Evolutionary conservation across 352 stramenopile genomes (phyloP).

Genomic region (Globisporangium nagaii): DNA sequence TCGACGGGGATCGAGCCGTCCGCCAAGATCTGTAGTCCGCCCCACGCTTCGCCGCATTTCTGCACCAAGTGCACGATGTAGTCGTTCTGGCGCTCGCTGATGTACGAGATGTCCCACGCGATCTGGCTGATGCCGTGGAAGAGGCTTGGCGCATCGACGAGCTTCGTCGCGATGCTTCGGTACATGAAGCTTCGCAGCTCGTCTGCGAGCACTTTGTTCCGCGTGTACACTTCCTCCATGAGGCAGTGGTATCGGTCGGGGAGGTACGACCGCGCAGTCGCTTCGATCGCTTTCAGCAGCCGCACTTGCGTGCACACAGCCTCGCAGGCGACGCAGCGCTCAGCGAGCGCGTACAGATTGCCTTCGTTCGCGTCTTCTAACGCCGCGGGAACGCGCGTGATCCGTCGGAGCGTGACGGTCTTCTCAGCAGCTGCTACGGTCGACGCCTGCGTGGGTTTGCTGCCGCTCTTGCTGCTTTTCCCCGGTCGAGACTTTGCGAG

Average conservation of each 20-base stretch:
- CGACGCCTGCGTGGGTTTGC: no score
- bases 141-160: constrained; percentile 38
- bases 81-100: constrained; percentile 69
- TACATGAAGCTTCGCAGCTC: constrained; percentile 71
- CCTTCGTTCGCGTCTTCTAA: constrained; percentile 47
- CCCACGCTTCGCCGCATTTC: constrained; percentile 78
- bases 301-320: constrained; percentile 51
- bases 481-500: no score
- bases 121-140: constrained; percentile 42
- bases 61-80: constrained; percentile 78
- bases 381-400: constrained; percentile 34
- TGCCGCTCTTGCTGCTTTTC: no score
- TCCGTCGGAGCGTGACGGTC: constrained; percentile 41
- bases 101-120: constrained; percentile 59
- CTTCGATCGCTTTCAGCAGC: constrained; percentile 63
- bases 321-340: constrained; percentile 61
- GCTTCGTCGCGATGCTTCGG: constrained; percentile 33
- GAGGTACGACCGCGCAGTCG: constrained; percentile 57
- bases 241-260: constrained; percentile 59
- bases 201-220: constrained; percentile 34
- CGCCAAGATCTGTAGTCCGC: constrained; percentile 56
- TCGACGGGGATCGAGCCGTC: constrained; percentile 63
- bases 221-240: constrained; percentile 64
- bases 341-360: constrained; percentile 56
- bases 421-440: constrained; percentile 11